Evolutionary conservation across 352 stramenopile species (phyloP), one percentile per base, ranked within the genome.

Genomic region (Globisporangium spiculum): DNA sequence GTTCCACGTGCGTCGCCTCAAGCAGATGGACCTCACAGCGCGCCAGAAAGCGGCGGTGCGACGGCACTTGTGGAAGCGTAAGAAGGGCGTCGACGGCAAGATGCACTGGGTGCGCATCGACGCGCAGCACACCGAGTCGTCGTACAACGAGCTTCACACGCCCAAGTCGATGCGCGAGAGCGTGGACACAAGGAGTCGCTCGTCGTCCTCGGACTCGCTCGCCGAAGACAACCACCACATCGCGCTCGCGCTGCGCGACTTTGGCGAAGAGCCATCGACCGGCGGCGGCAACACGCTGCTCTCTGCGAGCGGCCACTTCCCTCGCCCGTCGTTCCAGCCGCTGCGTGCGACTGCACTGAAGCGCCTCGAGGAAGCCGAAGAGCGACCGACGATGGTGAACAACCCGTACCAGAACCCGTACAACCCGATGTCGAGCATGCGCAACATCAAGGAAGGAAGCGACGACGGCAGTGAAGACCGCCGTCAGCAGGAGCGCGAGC

Each of bases 41-140:
- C 76, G 87, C 8, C 87, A 95, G 57, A 95, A 93, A 63, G 87
- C 85, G 1, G 87, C 85, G 0, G 82, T 93, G 73, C 80, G 87
- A 3, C 80, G 87, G 8, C 85, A 93, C 50, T 69, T 94, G 38
- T 94, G 87, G 87, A 80, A 84, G 68, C 74, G 87, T 24, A 91
- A 93, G 64, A 78, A 83, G 7, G 85, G 85, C 18, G 74, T 78
- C 48, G 87, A 95, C 63, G 87, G 87, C 32, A 68, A 83, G 50
- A 88, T 95, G 79, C 83, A 83, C 27, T 95, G 87, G 87, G 80
- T 93, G 60, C 80, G 86, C 41, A 93, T 96, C 66, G 86, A 93
- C 67, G 77, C 80, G 1, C 56, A 85, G 59, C 72, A 81, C 27
- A 71, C 52, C 0, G 60, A 76, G 5, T 22, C 56, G 32, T 53